A percentile compares a stretch with the other conserved stretches of the same genome.
Conservation (phyloP, 2,329 filamentous ascomycete species). For the Ophiostoma australiae region DNA sequence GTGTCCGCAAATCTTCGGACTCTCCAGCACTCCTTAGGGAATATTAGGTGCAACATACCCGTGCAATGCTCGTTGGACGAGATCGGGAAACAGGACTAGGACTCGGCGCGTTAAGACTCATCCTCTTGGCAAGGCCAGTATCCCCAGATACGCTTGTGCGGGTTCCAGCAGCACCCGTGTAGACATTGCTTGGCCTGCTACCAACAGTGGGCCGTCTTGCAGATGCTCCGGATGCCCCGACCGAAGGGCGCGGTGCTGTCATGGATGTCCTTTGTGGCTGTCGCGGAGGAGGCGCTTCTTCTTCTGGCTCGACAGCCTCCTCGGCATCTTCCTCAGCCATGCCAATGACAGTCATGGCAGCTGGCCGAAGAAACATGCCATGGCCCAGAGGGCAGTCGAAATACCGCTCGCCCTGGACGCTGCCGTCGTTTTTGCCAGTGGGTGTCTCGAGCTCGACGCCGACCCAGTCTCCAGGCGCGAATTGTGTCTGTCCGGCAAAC, state of each 20-base stretch:
- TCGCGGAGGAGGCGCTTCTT: slow-evolving; percentile 39
- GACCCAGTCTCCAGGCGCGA: slow-evolving; percentile 80
- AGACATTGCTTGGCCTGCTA: slow-evolving; percentile 48
- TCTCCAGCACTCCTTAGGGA: not conserved
- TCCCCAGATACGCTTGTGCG: slow-evolving; percentile 44
- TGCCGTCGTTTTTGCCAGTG: slow-evolving; percentile 89
- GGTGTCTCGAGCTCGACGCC: slow-evolving; percentile 81
- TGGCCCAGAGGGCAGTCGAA: slow-evolving; percentile 74
- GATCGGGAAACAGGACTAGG: slow-evolving; percentile 63
- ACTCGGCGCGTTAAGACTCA: slow-evolving; percentile 66
- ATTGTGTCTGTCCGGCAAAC: slow-evolving; percentile 74
- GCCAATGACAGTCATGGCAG: slow-evolving; percentile 58
- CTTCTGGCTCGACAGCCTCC: slow-evolving; percentile 25
- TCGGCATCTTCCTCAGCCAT: slow-evolving; percentile 15
- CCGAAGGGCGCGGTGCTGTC: slow-evolving; percentile 16
- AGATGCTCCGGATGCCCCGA: slow-evolving; percentile 31
- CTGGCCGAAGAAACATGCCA: slow-evolving; percentile 79
- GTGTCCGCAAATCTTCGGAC: not conserved
- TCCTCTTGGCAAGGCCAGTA: slow-evolving; percentile 53
- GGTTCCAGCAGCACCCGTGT: slow-evolving; percentile 30
- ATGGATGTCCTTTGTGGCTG: slow-evolving; percentile 17
- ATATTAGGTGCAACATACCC: slow-evolving; percentile 41
- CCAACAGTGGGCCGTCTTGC: slow-evolving; percentile 30
- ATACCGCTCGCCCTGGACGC: slow-evolving; percentile 80
- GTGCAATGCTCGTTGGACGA: slow-evolving; percentile 52